Evolutionary conservation across 1,284 basidiomycete genomes (phyloP).

Genomic region (Erythrobasidium hasegawianum): DNA sequence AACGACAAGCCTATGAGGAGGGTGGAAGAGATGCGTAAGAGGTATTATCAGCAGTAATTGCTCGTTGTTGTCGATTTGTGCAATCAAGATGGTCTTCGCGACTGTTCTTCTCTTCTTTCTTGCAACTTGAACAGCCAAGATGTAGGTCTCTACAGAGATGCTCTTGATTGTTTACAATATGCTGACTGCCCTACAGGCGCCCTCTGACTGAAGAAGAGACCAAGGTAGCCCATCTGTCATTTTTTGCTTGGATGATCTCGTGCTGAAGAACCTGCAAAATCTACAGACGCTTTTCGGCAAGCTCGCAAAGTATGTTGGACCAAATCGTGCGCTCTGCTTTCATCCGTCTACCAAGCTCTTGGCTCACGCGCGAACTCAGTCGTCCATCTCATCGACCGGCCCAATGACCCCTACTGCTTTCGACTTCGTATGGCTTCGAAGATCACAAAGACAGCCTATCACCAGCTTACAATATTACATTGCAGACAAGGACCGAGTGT

Average conservation of each 20-base stretch:
- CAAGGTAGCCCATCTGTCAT: conserved; percentile 30
- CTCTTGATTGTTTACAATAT: conserved; percentile 16
- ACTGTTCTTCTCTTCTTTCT: neutral
- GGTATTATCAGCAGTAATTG: neutral
- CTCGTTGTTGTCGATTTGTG: neutral
- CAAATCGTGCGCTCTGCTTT: conserved; percentile 64
- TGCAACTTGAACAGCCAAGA: neutral
- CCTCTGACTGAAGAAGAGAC: conserved; percentile 50
- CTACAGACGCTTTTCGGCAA: conserved; percentile 73
- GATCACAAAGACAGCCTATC: conserved; percentile 53
- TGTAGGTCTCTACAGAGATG: conserved; percentile 4
- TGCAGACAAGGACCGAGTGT: conserved; percentile 57
- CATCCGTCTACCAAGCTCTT: conserved; percentile 11
- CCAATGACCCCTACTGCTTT: conserved; percentile 84
- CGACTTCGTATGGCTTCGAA: conserved; percentile 57
- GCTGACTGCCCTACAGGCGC: conserved; percentile 38
- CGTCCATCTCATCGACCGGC: conserved; percentile 70
- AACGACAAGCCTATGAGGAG: conserved; percentile 31
- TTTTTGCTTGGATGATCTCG: neutral
- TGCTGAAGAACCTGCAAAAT: conserved; percentile 50
- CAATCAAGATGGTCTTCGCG: neutral
- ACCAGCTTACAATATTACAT: conserved; percentile 17
- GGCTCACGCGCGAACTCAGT: conserved; percentile 36
- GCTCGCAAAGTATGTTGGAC: conserved; percentile 86
- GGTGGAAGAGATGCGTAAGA: conserved; percentile 34